Evolutionary conservation across 2,329 filamentous ascomycete genomes (phyloP), one percentile per base, ranked within the genome.

Genomic region (Aspergillus versicolor): DNA sequence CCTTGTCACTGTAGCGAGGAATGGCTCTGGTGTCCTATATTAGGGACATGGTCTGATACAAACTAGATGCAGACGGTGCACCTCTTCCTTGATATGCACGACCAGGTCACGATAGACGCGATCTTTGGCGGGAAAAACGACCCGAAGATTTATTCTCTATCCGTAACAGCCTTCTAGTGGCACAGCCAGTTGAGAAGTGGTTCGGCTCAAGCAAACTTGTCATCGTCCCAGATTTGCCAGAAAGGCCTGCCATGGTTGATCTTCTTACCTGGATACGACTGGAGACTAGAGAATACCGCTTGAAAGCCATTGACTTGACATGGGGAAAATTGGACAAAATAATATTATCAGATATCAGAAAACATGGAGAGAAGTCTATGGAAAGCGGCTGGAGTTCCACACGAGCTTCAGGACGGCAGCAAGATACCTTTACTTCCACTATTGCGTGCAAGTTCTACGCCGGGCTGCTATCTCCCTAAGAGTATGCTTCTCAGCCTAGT

Each of bases 371-470:
- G 9, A 30, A 8, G 27, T 9, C 27, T 3, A 30, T 30, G 27
- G 9, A 11, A 30, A 11, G 27, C 27, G 3, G 27, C 9, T 30
- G 27, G 27, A 30, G 27, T 30, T 30, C 9, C 27, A 3, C 27
- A 30, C 27, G 8, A 30, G 27, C 27, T 11, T 56, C 17, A 47
- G 64, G 11, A 63, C 64, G 4, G 54, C 52, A 19, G 61, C 60
- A 3, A 13, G 63, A 5, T 66, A 63, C 47, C 15, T 66, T 1
- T 66, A 66, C 21, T 64, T 64, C 15, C 63, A 66, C 22, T 66
- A 63, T 17, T 64, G 61, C 27, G 37, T 63, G 3, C 61, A 65
- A 32, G 45, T 64, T 0, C 32, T 66, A 15, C 54, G 62, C 15
- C 43, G 11, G 60, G 60, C 2, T 43, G 44, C 21, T 62, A 61